These are phyloP conservation scores for Colletotrichum lini DNA, from an alignment of 2,329 filamentous ascomycete genomes.

Conservation along the genomic window DNA sequence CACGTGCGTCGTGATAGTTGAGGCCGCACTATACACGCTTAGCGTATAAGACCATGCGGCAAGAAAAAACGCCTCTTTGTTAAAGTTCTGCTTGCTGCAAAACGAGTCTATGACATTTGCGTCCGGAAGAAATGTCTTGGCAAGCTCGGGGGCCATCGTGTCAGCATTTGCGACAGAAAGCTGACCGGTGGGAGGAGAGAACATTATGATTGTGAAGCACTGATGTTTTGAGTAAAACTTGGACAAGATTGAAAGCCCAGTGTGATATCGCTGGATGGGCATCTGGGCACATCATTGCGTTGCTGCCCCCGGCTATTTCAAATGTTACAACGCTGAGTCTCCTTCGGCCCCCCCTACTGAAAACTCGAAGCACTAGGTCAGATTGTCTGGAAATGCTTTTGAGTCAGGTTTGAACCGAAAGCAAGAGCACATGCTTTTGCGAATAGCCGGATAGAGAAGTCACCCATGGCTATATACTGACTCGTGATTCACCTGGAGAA, in stretches of 20 bases:
- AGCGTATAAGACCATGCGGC: conserved; percentile 15
- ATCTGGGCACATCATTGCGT: background rate
- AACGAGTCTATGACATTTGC: background rate
- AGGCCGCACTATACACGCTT: background rate
- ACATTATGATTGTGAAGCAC: background rate
- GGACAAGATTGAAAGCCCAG: background rate
- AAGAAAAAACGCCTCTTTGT: background rate
- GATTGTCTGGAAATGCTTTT: background rate
- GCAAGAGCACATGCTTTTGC: background rate
- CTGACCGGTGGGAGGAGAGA: background rate
- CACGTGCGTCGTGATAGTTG: background rate
- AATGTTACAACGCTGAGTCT: background rate
- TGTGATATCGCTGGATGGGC: background rate
- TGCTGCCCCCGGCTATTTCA: background rate
- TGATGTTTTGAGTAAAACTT: background rate
- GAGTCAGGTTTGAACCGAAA: background rate
- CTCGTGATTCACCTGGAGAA: background rate
- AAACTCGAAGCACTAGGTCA: background rate
- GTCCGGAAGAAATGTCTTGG: background rate
- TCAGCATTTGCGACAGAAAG: background rate
- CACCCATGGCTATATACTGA: background rate
- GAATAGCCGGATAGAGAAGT: background rate
- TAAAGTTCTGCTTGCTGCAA: background rate
- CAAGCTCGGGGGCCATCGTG: background rate
- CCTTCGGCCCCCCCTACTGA: background rate